Percentiles rank a stretch among this genome's conserved stretches.
Conservation (phyloP, 352 stramenopile genomes). For the Elongisporangium undulatum region DNA sequence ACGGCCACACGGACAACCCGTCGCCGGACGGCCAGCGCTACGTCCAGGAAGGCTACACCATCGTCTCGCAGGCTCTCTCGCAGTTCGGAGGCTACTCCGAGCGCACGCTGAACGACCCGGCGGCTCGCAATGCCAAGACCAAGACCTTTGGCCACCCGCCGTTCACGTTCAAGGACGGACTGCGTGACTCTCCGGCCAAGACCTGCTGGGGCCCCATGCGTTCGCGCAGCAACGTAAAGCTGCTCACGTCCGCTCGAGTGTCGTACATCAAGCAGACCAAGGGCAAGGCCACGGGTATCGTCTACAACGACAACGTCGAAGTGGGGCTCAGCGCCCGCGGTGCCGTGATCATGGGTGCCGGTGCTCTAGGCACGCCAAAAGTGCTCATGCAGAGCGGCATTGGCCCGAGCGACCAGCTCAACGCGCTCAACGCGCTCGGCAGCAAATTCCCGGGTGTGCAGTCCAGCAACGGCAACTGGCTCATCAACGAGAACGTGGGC, state of each 20-base stretch:
- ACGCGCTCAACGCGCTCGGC: constrained; percentile 18
- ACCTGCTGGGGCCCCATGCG: constrained; percentile 46
- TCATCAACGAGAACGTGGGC: constrained; percentile 38
- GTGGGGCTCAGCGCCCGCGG: constrained; percentile 26
- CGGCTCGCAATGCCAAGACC: constrained; percentile 44
- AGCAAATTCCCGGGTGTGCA: constrained; percentile 15
- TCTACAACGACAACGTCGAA: constrained; percentile 26
- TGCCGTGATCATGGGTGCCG: constrained; percentile 73
- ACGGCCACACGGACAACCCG: constrained; percentile 33
- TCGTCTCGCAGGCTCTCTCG: constrained; percentile 26
- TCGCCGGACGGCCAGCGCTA: constrained; percentile 44
- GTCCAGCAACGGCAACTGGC: constrained; percentile 12
- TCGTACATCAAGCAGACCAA: constrained; percentile 39
- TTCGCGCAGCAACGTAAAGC: constrained; percentile 32
- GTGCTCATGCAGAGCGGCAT: constrained; percentile 80
- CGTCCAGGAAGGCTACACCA: constrained; percentile 40
- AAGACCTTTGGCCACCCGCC: constrained; percentile 42
- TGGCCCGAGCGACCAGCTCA: constrained; percentile 49
- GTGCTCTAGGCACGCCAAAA: constrained; percentile 69
- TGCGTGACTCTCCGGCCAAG: constrained; percentile 46
- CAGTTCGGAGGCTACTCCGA: constrained; percentile 21
- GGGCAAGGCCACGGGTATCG: constrained; percentile 37
- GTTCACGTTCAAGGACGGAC: constrained; percentile 43
- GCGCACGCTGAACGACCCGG: constrained; percentile 40
- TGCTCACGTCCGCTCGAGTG: constrained; percentile 42